Conservation (phyloP, 164 flowering plant species). For the Nymphaea thermarum region DNA sequence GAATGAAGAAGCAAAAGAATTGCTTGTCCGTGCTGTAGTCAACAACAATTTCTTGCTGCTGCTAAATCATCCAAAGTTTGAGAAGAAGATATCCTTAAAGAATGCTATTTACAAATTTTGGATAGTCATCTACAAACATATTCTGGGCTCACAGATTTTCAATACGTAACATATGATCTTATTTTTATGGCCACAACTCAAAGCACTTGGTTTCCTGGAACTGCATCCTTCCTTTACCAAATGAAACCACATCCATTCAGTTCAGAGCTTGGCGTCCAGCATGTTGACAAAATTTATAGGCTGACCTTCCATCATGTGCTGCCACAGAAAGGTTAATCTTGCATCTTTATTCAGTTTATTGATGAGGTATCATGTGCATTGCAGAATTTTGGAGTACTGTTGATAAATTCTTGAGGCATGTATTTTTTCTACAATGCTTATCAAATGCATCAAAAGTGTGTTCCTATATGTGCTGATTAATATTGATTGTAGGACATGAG, state of each 20-base stretch:
- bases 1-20: constrained; percentile 84
- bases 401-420: too few species aligned
- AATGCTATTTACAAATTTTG: neutral
- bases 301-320: neutral
- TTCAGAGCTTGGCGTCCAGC: constrained; percentile 38
- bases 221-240: constrained; percentile 24
- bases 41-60: constrained; percentile 76
- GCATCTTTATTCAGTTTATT: too few species aligned
- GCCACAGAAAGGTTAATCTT: too few species aligned
- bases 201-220: neutral
- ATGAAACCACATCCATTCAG: constrained; percentile 27
- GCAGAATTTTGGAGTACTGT: too few species aligned
- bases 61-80: constrained; percentile 68
- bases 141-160: neutral
- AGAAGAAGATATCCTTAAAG: constrained; percentile 77
- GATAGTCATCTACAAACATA: neutral
- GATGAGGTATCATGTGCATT: too few species aligned
- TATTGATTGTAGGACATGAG: too few species aligned
- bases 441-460: too few species aligned
- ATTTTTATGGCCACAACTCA: neutral
- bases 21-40: constrained; percentile 71
- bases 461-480: too few species aligned
- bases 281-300: constrained; percentile 22
- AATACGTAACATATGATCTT: too few species aligned
- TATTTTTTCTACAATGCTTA: too few species aligned